Conservation (phyloP, 176 grass and related monocot species). For the Tillandsia fasciculata region DNA sequence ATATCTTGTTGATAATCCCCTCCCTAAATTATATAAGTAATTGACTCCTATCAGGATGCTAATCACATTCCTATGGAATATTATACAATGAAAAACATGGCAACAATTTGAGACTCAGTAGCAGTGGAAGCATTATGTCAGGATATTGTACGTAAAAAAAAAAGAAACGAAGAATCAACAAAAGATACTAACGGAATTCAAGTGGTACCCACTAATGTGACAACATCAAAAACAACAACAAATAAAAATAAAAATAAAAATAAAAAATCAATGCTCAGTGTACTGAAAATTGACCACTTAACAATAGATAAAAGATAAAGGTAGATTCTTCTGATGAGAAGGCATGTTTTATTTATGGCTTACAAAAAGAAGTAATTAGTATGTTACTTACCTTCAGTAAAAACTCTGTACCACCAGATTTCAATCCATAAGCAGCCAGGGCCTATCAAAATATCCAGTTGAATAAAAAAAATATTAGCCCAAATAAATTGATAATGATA, state of each 20-base stretch:
- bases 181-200: constrained; percentile 2
- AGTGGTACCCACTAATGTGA: too few species aligned
- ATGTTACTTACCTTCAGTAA: constrained; percentile 60
- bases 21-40: too few species aligned
- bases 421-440: constrained; percentile 71
- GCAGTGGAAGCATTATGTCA: too few species aligned
- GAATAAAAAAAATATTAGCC: background rate
- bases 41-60: too few species aligned
- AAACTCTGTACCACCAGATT: constrained; percentile 80
- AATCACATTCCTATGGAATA: too few species aligned
- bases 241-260: background rate
- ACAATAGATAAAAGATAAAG: too few species aligned
- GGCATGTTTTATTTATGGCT: background rate
- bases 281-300: background rate
- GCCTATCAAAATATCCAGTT: constrained; percentile 32
- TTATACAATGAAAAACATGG: too few species aligned
- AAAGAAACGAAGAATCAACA: constrained; percentile 12
- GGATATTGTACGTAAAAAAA: background rate
- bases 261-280: background rate
- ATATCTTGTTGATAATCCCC: too few species aligned
- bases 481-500: too few species aligned
- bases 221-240: too few species aligned
- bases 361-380: background rate
- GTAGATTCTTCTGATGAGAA: background rate
- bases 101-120: too few species aligned